Percentiles rank a stretch among this genome's conserved stretches.
Evolutionary conservation across 768 basidiomycete genomes (phyloP).

Genomic region (Roridomyces roridus): DNA sequence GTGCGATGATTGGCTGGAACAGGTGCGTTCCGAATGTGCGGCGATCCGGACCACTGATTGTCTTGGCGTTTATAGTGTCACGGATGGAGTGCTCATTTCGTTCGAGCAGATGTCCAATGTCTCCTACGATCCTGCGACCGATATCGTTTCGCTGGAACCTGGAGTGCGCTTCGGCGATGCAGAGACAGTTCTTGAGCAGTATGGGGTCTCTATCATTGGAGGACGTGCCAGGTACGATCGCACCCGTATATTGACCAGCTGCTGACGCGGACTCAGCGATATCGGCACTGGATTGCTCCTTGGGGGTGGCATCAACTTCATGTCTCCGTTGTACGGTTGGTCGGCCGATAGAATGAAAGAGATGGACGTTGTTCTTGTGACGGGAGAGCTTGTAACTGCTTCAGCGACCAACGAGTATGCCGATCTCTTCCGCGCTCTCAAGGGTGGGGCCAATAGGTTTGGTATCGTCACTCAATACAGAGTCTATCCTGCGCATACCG

Average conservation of each 20-base stretch:
- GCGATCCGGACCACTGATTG: background rate
- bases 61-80: conserved; percentile 32
- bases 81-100: conserved; percentile 44
- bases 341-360: conserved; percentile 43
- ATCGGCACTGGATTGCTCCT: conserved; percentile 49
- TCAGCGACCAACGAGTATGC: conserved; percentile 44
- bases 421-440: conserved; percentile 50
- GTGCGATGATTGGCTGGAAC: conserved; percentile 49
- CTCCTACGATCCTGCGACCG: conserved; percentile 39
- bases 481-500: conserved; percentile 44
- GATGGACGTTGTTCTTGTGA: conserved; percentile 49
- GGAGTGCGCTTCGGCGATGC: conserved; percentile 50
- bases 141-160: conserved; percentile 45
- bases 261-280: conserved; percentile 39
- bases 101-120: conserved; percentile 39
- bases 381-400: conserved; percentile 45
- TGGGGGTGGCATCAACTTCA: too few relatives aligned
- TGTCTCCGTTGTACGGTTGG: conserved; percentile 44
- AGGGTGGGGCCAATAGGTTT: conserved; percentile 51
- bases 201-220: conserved; percentile 46
- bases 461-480: conserved; percentile 52
- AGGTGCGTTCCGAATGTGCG: conserved; percentile 36
- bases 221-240: conserved; percentile 27
- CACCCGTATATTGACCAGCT: too few relatives aligned
- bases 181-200: conserved; percentile 35